Evolutionary conservation across 805 yeast genomes (phyloP).

Genomic region (Maudiozyma serrabonitensis): DNA sequence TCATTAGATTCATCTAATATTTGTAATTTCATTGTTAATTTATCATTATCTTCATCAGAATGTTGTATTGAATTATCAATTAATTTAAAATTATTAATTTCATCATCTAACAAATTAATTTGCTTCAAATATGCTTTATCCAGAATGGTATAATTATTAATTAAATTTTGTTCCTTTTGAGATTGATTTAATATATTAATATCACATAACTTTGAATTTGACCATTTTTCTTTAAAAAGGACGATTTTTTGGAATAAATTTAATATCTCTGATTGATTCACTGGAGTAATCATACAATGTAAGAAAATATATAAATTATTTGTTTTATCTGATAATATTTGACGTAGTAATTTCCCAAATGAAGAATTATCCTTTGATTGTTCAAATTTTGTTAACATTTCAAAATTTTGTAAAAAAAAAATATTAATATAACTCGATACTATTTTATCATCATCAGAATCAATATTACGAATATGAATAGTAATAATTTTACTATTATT

Average conservation of each 20-base stretch:
- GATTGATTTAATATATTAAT: background rate
- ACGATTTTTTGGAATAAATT: constrained; percentile 67
- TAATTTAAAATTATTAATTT: background rate
- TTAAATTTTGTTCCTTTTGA: background rate
- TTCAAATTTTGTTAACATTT: background rate
- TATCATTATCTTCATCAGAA: background rate
- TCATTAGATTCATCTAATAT: background rate
- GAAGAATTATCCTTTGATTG: background rate
- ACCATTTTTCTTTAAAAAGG: background rate
- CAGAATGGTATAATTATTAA: background rate
- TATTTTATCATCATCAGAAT: background rate
- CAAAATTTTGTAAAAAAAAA: background rate
- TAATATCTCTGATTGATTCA: constrained; percentile 53
- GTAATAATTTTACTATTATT: background rate
- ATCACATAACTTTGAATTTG: background rate
- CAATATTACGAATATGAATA: background rate
- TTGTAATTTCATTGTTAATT: background rate
- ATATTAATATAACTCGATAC: background rate
- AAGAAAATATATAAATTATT: background rate
- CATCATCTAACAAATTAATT: background rate
- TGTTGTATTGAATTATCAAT: background rate
- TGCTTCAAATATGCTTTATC: background rate
- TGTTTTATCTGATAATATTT: background rate
- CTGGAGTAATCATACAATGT: constrained; percentile 1
- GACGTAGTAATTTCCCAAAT: background rate